Evolutionary conservation across 768 basidiomycete genomes (phyloP), one percentile per base, ranked within the genome.

Genomic region (Mycena floridula): DNA sequence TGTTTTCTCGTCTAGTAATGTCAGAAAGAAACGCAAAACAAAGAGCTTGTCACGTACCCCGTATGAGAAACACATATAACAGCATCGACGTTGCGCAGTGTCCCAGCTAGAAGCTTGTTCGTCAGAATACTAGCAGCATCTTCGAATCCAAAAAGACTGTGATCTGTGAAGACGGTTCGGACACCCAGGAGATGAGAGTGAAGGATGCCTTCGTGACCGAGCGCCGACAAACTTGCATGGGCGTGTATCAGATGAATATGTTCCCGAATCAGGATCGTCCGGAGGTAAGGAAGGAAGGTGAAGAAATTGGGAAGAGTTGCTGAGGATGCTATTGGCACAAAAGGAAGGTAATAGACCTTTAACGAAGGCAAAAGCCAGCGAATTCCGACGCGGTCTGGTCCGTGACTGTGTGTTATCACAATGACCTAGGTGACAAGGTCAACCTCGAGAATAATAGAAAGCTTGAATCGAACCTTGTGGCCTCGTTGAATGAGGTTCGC

Each of bases 61-160:
- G 94, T 97, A 64, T 98, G 88, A 7, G 92, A 95, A 39, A 98
- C 96, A 54, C 93, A 97, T 21, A 98, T 93, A 1, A 89, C 90
- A 0, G 85, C 91, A 53, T 98, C 95, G 0, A 94, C 89, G 58
- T 95, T 93, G 48, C 82, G 78, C 56, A 99, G 67, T 2, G 88
- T 84, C 4, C 79, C 92, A 9, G 80, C 86, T 30, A 98, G 69
- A 25, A 99, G 76, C 61, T 99, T 99, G 69, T 99, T 99, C 5
- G 96, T 97, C 51, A 97, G 69, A 30, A 99, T 95, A 53, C 94
- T 93, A 1, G 93, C 94, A 13, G 96, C 94, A 57, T 97, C 94
- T 25, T 90, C 94, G 57, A 99, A 93, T 2, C 93, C 95, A 54
- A 98, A 98, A 22, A 99, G 64, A 55, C 89, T 92, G 55, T 99